Evolutionary conservation across 306 rosid genomes (phyloP).

Genomic region (Bauhinia variegata): DNA sequence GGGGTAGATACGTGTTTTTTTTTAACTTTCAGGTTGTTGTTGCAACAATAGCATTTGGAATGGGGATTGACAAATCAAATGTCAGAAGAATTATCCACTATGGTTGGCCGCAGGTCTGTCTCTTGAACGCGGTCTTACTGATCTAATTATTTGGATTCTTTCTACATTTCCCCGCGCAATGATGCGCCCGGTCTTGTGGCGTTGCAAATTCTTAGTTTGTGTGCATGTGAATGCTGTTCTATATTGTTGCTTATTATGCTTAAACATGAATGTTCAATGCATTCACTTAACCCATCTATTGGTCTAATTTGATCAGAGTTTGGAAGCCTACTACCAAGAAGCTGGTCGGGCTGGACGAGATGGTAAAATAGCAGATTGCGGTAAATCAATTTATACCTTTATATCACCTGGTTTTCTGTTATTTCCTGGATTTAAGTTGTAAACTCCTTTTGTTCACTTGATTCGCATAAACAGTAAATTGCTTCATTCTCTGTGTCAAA

Average conservation of each 20-base stretch:
- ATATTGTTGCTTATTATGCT: neutral
- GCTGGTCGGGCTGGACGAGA: conserved; percentile 99
- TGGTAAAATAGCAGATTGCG: conserved; percentile 86
- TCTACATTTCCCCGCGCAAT: conserved; percentile 28
- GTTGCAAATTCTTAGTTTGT: no score
- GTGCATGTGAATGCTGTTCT: neutral
- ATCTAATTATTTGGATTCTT: conserved; percentile 14
- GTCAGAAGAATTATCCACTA: conserved; percentile 94
- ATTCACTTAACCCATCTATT: conserved; percentile 15
- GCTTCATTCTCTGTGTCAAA: neutral
- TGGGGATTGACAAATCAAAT: conserved; percentile 93
- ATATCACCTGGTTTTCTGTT: conserved; percentile 7
- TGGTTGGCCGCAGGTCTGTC: conserved; percentile 96
- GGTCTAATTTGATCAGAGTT: conserved; percentile 61
- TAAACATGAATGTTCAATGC: conserved; percentile 5
- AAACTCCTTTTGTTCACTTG: conserved; percentile 24
- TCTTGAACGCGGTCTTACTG: conserved; percentile 20
- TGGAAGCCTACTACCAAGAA: conserved; percentile 97
- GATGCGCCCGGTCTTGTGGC: neutral
- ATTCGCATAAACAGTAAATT: conserved; percentile 20
- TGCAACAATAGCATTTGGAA: conserved; percentile 97
- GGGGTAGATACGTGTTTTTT: neutral
- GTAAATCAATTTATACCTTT: conserved; percentile 49
- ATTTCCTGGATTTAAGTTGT: neutral
- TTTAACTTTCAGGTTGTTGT: conserved; percentile 72